Evolutionary conservation across 768 basidiomycete genomes (phyloP), one percentile per base, ranked within the genome.

Genomic region (Tephrocybe sp.): DNA sequence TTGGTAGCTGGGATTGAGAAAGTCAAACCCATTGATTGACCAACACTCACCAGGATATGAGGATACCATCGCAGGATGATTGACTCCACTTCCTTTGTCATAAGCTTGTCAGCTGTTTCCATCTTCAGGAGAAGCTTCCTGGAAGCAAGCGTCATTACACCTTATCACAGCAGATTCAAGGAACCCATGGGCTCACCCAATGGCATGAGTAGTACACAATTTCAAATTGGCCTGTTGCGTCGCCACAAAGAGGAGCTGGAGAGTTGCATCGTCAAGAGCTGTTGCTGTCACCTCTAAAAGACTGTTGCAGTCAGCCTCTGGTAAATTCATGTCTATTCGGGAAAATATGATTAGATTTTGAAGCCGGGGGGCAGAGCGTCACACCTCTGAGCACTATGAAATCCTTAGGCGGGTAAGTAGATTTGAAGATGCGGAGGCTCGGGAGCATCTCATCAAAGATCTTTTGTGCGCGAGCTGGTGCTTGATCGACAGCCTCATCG

Each of bases 211-310:
- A 3, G 55, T 52, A 37, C 55, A 56, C 11, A 52, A 22, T 13
- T 47, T 46, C 40, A 56, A 21, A 18, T 22, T 47, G 2, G 19
- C 10, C 16, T 40, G 47, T 37, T 56, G 55, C 12, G 48, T 46
- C 5, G 55, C 34, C 25, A 47, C 39, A 47, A 53, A 50, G 13
- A 56, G 40, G 7, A 56, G 37, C 19, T 56, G 50, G 5, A 56
- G 42, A 3, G 47, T 52, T 8, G 52, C 50, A 16, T 56, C 44
- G 21, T 53, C 51, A n/a, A 56, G 50, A 1, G 51, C 51, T 1
- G 3, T 43, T 19, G 47, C 47, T 8, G 55, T 56, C 3, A 33
- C 42, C 15, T 47, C 44, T 13, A 56, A 9, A 15, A 56, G 47
- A 13, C 43, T 21, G 8, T 6, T 23, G 25, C 50, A 56, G 9